Conservation (phyloP, 2,329 filamentous ascomycete genomes). For the Botryotinia calthae region DNA sequence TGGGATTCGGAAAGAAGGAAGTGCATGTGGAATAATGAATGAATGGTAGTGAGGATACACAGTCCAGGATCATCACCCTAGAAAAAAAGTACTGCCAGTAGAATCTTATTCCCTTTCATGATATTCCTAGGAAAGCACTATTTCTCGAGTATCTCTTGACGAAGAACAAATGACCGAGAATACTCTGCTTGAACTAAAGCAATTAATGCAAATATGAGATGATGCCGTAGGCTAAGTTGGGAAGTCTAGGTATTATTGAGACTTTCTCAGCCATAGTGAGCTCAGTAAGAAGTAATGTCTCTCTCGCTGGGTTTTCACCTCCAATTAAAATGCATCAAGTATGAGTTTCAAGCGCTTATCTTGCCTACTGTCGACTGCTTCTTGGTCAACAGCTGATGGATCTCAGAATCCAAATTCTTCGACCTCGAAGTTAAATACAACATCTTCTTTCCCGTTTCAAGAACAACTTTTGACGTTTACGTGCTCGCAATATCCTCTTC, state of each 20-base stretch:
- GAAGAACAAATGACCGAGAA: not conserved
- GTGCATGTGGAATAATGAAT: conserved; percentile 27
- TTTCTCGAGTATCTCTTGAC: not conserved
- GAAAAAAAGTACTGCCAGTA: not conserved
- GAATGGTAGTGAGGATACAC: not conserved
- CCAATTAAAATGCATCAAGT: not conserved
- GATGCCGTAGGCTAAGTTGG: not conserved
- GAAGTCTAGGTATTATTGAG: not conserved
- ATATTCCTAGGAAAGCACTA: not conserved
- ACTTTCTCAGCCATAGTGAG: not conserved
- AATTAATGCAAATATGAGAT: not conserved
- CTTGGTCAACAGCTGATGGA: not conserved
- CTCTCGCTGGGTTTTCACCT: not conserved
- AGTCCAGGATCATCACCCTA: not conserved
- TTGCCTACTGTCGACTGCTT: not conserved
- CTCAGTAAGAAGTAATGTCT: not conserved
- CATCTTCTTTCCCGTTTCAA: not conserved
- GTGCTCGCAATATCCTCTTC: not conserved
- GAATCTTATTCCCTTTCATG: not conserved
- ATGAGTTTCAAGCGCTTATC: not conserved
- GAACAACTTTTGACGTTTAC: not conserved
- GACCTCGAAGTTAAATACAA: not conserved
- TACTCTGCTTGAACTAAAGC: too few relatives aligned
- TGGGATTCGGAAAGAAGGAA: conserved; percentile 28
- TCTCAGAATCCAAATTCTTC: not conserved